phyloP scores from a whole-genome alignment of 2,329 filamentous ascomycete genomes.

The Kalmusia sp. region DNA sequence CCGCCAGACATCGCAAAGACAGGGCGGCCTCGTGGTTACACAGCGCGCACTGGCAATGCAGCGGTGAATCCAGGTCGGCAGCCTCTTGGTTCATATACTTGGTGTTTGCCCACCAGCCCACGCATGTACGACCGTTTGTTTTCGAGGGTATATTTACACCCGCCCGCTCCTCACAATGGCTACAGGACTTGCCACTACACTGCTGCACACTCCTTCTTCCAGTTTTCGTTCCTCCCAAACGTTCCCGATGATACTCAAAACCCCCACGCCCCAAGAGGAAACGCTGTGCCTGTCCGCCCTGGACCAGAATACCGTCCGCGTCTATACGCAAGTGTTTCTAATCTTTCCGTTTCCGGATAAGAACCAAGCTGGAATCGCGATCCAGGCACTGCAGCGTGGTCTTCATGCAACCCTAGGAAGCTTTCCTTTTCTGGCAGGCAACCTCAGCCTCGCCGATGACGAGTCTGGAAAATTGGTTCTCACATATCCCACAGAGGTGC shows the following conservation, averaged over 20 bases:
- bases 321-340: constrained; percentile 39
- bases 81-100: constrained; percentile 6
- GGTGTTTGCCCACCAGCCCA: constrained; percentile 8
- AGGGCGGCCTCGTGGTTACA: constrained; percentile 36
- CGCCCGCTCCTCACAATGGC: not conserved
- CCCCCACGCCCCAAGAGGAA: constrained; percentile 24
- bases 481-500: constrained; percentile 30
- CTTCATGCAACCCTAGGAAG: constrained; percentile 31
- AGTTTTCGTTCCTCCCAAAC: constrained; percentile 21
- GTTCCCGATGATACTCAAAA: constrained; percentile 35
- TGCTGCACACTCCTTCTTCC: constrained; percentile 20
- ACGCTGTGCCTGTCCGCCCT: constrained; percentile 37
- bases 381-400: constrained; percentile 29
- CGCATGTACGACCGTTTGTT: not conserved
- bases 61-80: constrained; percentile 9
- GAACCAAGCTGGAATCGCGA: constrained; percentile 33
- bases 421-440: constrained; percentile 42
- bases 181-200: not conserved
- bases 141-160: constrained; percentile 3
- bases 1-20: constrained; percentile 31
- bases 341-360: constrained; percentile 41
- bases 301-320: constrained; percentile 42
- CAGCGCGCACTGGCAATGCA: constrained; percentile 14
- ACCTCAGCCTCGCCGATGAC: constrained; percentile 30
- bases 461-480: constrained; percentile 34